Evolutionary conservation across 1,284 basidiomycete genomes (phyloP), one percentile per base, ranked within the genome.

Genomic region (Microbotryum saponariae): DNA sequence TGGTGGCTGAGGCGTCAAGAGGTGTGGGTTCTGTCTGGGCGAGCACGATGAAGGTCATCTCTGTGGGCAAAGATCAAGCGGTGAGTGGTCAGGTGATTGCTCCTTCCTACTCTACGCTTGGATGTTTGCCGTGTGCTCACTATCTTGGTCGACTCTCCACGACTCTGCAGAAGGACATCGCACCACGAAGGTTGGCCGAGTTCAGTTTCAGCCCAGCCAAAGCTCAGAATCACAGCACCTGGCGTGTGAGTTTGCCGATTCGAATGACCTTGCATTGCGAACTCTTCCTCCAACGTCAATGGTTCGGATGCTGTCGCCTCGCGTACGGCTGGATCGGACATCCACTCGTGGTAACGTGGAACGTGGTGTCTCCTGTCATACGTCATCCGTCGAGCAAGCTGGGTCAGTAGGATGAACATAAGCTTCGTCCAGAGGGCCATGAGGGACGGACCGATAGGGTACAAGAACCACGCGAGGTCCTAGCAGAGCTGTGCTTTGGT

Each of bases 1-100:
- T 59, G 2, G 74, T 51, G 10, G 59, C 51, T 0, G 29, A 44
- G 49, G 51, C 2, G 5, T 53, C 56, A 6, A 46, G 31, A 50
- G 63, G 51, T 1, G 50, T 53, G 16, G 37, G 33, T 6, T 14
- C 42, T 1, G 6, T 14, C 6, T 71, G 73, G 25, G 80, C 78
- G 6, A 92, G 83, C 54, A 96, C 78, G 76, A 97, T 94, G 74
- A 96, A 94, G 0, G 93, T 97, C 25, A 97, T 77, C 75, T 97
- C 86, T 88, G 68, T 42, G 18, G 14, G 37, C 23, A 50, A 14
- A 12, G 4, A 12, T 27, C 21, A 7, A 29, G n/a, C 9, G 31
- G 1, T 4, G 16, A 21, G 10, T 3, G 31, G 56, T 16, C 23
- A 33, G 46, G 8, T 23, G 33, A 27, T 48, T 10, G 25, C 16